Percentiles rank a stretch among this genome's conserved stretches.
phyloP scores from a whole-genome alignment of 2,329 filamentous ascomycete species.

The Alternaria brassicae region DNA sequence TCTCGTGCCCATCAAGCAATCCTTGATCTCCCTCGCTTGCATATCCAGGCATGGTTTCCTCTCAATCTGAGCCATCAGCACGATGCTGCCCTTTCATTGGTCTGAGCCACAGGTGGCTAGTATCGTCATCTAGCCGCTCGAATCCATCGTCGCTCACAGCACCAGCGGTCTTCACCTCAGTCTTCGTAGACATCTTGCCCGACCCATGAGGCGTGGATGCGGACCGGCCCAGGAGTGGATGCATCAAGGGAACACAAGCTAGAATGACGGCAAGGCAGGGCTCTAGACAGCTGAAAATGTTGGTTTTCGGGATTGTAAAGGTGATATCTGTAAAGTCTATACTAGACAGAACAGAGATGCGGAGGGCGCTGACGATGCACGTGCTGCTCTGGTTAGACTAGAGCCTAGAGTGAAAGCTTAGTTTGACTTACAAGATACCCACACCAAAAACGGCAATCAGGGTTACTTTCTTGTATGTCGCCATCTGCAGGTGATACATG shows the following conservation, averaged over 20 bases:
- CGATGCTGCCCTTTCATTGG: background rate
- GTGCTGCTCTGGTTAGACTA: background rate
- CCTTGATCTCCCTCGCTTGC: constrained; percentile 2
- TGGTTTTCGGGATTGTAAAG: constrained; percentile 2
- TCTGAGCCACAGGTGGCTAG: background rate
- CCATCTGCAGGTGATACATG: constrained; percentile 2
- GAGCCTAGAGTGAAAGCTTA: background rate
- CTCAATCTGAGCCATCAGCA: background rate
- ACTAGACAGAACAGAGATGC: background rate
- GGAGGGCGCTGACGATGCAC: background rate
- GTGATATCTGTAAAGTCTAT: constrained; percentile 1
- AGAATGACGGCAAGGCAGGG: constrained; percentile 1
- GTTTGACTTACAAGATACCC: background rate
- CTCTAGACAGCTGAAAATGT: constrained; percentile 1
- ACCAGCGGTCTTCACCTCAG: background rate
- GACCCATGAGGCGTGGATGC: background rate
- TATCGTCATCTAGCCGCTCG: constrained; percentile 1
- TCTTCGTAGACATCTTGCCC: background rate
- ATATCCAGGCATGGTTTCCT: background rate
- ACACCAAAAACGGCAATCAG: background rate
- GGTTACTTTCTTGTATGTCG: background rate
- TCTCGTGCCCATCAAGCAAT: background rate
- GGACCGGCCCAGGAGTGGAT: background rate
- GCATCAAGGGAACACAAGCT: background rate
- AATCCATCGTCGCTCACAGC: background rate